Base-by-base conservation (phyloP, 192 early-diverging fungal species). In the Coemansia sp. region DNA sequence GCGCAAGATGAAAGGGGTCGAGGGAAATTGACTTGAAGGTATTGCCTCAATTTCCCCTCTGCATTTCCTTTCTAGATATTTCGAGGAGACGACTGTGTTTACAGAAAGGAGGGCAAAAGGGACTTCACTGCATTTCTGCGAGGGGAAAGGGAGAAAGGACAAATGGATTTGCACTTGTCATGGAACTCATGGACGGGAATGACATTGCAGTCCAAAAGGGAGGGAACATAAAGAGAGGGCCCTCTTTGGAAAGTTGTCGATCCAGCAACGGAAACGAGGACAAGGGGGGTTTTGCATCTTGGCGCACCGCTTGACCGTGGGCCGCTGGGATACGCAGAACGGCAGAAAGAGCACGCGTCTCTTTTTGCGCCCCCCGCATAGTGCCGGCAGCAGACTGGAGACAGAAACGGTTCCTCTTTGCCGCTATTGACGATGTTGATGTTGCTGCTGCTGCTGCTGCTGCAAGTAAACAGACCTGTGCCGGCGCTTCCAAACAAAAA, bases 341-440 rank as follows among this genome's bases (percentile, higher is more conserved):
- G 23, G 45, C 45, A 48, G 45, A 48, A 48, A 48, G 45, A 48
- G 14, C 45, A 25, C 42, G 15, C 45, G 45, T 48, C 45, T 48
- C 45, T 48, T 48, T 48, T 48, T 48, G 45, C 45, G 8, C 15
- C 5, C 45, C n/a, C 22, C 25, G 45, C 45, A 48, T 48, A 25
- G 9, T 23, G 20, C 45, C 23, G 45, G 22, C 23, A 27, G 45
- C 45, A 7, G n/a, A 25, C 2, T 1, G 22, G 25, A 23, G 45
- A 14, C 45, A 48, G 22, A 48, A 25, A 48, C 20, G 20, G 23
- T 41, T 41, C 25, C 45, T 48, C 45, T 48, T 48, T 48, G 45
- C 45, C 23, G 45, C 45, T 25, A 48, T 48, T 6, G 45, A 25
- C 5, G 11, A 48, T 23, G 14, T 11, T 25, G 7, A 2, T 25